Percentiles rank a stretch among this genome's conserved stretches.
Conservation (phyloP, 345 rosid species). For the Combretum micranthum region DNA sequence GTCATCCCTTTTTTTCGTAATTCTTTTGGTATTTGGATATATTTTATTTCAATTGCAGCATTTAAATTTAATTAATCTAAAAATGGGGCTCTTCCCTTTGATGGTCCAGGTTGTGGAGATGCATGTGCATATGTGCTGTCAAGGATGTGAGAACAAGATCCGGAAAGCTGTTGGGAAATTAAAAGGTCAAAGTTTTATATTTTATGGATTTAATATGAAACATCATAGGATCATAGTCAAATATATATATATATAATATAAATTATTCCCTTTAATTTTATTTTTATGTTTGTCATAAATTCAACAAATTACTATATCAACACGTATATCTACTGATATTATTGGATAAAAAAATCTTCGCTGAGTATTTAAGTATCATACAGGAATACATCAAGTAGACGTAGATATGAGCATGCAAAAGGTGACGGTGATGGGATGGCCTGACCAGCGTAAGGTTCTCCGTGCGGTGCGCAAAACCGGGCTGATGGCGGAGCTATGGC, state of each 20-base stretch:
- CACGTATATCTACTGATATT: neutral
- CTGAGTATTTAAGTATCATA: neutral
- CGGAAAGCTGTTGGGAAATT: slow-evolving; percentile 12
- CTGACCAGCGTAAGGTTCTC: slow-evolving; percentile 12
- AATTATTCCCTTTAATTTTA: no score
- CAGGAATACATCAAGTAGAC: slow-evolving; percentile 13
- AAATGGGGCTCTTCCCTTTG: neutral
- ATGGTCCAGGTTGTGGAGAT: slow-evolving; percentile 12
- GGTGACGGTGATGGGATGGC: slow-evolving; percentile 12
- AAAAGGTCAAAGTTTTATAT: no score
- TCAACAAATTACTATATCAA: no score
- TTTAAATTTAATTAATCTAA: no score
- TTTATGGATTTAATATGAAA: no score
- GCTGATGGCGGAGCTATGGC: slow-evolving; percentile 11
- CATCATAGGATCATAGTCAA: no score
- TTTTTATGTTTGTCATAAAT: no score
- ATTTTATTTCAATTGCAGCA: no score
- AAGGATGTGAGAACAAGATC: slow-evolving; percentile 10
- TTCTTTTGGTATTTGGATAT: no score
- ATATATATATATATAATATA: neutral
- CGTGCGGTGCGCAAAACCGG: slow-evolving; percentile 11
- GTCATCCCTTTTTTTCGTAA: no score
- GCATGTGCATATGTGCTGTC: slow-evolving; percentile 13
- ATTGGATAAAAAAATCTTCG: neutral
- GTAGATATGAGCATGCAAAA: slow-evolving; percentile 11